Evolutionary conservation across 176 grass and related monocot genomes (phyloP).

Genomic region (Thinopyrum elongatum): DNA sequence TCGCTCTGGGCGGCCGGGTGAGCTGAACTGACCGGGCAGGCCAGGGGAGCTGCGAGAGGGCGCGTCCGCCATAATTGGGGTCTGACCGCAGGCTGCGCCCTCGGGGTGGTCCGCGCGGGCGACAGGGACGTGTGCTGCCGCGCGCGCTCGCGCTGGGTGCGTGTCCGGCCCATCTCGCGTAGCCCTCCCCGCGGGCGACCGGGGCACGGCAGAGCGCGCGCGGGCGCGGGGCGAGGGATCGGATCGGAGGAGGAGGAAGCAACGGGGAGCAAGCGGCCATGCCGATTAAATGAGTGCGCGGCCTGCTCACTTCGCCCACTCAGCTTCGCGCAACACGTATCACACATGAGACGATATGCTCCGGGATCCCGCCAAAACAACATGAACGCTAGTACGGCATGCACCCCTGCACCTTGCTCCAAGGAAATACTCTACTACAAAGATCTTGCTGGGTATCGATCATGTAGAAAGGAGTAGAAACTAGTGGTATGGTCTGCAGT

Average conservation of each 20-base stretch:
- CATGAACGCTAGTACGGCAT: neutral
- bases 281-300: constrained; percentile 17
- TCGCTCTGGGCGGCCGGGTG: neutral
- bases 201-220: constrained; percentile 13
- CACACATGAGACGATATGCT: constrained; percentile 25
- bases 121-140: constrained; percentile 38
- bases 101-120: constrained; percentile 13
- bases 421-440: neutral
- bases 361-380: neutral
- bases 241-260: neutral
- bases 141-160: neutral
- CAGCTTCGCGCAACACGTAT: neutral
- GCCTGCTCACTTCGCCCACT: neutral
- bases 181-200: constrained; percentile 26
- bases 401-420: neutral
- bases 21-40: constrained; percentile 13
- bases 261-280: constrained; percentile 13
- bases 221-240: neutral
- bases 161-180: constrained; percentile 30
- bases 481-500: neutral
- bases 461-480: neutral
- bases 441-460: neutral
- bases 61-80: constrained; percentile 26
- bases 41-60: neutral
- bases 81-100: constrained; percentile 30